Conservation (phyloP, 306 rosid genomes). For the Malus sylvestris region DNA sequence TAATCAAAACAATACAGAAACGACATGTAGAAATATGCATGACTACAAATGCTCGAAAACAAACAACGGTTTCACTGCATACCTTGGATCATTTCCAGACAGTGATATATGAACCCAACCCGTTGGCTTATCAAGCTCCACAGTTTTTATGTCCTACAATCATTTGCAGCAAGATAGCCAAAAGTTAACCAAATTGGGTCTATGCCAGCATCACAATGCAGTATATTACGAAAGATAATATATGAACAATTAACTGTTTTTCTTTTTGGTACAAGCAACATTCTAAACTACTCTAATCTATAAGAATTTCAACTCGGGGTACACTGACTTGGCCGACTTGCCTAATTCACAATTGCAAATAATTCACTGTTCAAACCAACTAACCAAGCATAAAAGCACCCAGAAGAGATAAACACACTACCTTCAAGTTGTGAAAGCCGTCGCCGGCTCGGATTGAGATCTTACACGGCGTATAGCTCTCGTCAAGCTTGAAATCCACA, state of each 20-base stretch:
- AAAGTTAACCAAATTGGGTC: constrained; percentile 5
- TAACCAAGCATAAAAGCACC: not conserved
- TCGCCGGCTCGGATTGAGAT: constrained; percentile 82
- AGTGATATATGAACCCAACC: constrained; percentile 86
- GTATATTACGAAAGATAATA: not conserved
- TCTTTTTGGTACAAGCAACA: too few species aligned
- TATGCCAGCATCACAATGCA: not conserved
- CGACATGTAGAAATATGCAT: not conserved
- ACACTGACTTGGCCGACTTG: too few species aligned
- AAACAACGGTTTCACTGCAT: constrained; percentile 2
- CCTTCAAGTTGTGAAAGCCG: constrained; percentile 93
- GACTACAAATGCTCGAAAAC: not conserved
- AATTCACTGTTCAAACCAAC: not conserved
- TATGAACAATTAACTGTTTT: too few species aligned
- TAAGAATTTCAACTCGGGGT: too few species aligned
- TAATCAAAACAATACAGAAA: not conserved
- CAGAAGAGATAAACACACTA: constrained; percentile 6
- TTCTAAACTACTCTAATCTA: too few species aligned
- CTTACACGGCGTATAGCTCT: constrained; percentile 89
- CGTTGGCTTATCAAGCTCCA: constrained; percentile 76
- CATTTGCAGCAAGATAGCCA: constrained; percentile 10
- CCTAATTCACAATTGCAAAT: too few species aligned
- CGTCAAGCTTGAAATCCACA: constrained; percentile 90
- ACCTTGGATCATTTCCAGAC: constrained; percentile 88
- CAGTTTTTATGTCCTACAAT: constrained; percentile 79